Evolutionary conservation across 73 alveolate genomes (phyloP).

Genomic region (Symbiodinium pilosum): DNA sequence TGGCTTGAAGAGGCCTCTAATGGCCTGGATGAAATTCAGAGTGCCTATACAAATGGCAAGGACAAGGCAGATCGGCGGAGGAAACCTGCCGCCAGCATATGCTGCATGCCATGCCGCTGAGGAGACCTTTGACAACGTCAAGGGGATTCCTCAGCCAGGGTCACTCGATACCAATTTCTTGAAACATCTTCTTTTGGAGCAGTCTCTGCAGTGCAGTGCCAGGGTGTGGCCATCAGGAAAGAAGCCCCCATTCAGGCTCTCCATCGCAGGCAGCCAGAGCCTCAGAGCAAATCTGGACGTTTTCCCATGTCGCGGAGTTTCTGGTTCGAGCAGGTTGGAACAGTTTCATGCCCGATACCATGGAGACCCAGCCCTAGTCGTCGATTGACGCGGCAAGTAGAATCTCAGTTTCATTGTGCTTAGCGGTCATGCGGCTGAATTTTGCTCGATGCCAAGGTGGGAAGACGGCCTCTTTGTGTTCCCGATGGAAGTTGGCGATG

Average conservation of each 20-base stretch:
- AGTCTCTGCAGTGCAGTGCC: background rate
- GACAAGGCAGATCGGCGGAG: slow-evolving; percentile 2
- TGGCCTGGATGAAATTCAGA: slow-evolving; percentile 59
- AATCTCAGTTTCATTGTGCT: no score
- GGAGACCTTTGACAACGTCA: slow-evolving; percentile 88
- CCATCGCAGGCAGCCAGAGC: slow-evolving; percentile 59
- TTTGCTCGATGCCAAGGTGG: no score
- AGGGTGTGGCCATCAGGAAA: slow-evolving; percentile 94
- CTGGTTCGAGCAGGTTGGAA: slow-evolving; percentile 38
- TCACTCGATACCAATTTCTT: background rate
- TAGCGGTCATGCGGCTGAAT: no score
- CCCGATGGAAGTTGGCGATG: slow-evolving; percentile 92
- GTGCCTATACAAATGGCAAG: slow-evolving; percentile 33
- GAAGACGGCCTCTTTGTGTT: slow-evolving; percentile 80
- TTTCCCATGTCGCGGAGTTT: background rate
- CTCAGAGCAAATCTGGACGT: background rate
- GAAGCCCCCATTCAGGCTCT: slow-evolving; percentile 80
- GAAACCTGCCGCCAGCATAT: background rate
- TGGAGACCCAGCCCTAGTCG: slow-evolving; percentile 53
- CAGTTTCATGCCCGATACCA: slow-evolving; percentile 59
- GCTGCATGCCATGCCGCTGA: no score
- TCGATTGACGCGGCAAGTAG: no score
- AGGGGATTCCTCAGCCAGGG: slow-evolving; percentile 91
- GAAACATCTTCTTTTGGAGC: background rate
- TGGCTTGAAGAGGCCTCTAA: slow-evolving; percentile 44